These are phyloP conservation scores for Ulota crispa DNA, from an alignment of 225 moss, liverwort and hornwort species.

Conservation along the genomic window DNA sequence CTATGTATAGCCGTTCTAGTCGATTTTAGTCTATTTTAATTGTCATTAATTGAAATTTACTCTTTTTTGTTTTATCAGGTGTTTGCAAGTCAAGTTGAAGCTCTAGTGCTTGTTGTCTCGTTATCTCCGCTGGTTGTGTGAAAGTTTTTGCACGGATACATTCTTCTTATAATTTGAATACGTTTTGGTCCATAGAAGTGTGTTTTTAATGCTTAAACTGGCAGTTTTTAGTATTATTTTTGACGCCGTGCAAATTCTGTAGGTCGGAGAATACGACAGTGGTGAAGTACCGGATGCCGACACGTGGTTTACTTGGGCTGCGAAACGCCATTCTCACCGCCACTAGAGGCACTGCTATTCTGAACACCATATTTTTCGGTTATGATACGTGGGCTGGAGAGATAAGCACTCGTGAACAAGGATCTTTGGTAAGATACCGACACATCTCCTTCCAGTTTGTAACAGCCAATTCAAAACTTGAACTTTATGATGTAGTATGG, in stretches of 20 bases:
- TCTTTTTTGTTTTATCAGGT: too few relatives aligned
- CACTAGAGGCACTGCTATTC: constrained; percentile 86
- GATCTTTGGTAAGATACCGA: constrained; percentile 71
- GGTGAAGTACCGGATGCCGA: constrained; percentile 92
- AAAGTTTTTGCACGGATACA: neutral
- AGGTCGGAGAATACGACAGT: constrained; percentile 72
- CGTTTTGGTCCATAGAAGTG: neutral
- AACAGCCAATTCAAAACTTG: neutral
- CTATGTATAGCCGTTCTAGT: neutral
- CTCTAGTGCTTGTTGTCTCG: neutral
- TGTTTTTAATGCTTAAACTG: too few relatives aligned
- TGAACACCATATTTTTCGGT: constrained; percentile 83
- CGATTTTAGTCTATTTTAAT: neutral
- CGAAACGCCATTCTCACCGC: constrained; percentile 88
- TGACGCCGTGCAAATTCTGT: neutral
- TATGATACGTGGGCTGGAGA: constrained; percentile 91
- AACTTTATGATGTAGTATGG: too few relatives aligned
- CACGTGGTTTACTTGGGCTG: constrained; percentile 85
- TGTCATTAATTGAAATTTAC: neutral
- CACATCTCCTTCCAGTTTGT: too few relatives aligned
- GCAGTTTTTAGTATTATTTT: neutral
- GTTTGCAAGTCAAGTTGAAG: neutral
- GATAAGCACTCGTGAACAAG: constrained; percentile 94
- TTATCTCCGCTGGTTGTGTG: neutral
- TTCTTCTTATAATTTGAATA: neutral